Percentiles rank a stretch among this genome's conserved stretches.
Conservation (phyloP, 23 red algal species). For the Cyanidioschyzon merolae region DNA sequence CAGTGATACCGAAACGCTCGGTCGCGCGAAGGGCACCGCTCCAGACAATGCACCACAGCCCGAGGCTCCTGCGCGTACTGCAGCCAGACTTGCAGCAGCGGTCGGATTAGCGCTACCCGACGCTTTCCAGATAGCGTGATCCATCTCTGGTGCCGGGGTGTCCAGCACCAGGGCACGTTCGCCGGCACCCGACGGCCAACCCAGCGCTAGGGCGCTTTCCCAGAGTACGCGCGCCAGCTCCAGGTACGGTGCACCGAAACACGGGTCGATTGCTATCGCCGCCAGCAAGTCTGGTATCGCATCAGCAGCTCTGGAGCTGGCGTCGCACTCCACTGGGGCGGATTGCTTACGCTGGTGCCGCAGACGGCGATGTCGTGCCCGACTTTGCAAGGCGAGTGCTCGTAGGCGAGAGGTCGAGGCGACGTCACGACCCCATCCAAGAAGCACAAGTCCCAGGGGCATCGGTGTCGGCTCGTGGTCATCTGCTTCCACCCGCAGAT, state of each 20-base stretch:
- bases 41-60: too few species aligned
- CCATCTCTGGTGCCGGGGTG: too few species aligned
- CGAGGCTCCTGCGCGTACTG: too few species aligned
- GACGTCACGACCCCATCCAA: background rate
- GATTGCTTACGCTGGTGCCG: background rate
- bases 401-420: background rate
- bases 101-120: too few species aligned
- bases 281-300: background rate
- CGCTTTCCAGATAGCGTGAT: too few species aligned
- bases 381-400: background rate
- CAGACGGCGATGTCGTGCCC: constrained; percentile 4
- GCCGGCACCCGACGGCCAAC: too few species aligned
- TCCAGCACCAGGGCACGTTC: too few species aligned
- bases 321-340: background rate
- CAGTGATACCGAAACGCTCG: too few species aligned
- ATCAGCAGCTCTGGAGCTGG: background rate
- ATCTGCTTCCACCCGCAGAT: background rate
- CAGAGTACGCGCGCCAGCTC: background rate
- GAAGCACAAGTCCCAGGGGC: background rate
- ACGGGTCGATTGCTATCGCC: background rate
- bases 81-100: too few species aligned
- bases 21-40: too few species aligned
- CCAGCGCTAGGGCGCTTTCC: background rate
- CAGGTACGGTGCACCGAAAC: background rate
- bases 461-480: background rate